Percentiles rank a stretch among this genome's conserved stretches.
phyloP scores from a whole-genome alignment of 106 monocot genomes.

The Posidonia australis region DNA sequence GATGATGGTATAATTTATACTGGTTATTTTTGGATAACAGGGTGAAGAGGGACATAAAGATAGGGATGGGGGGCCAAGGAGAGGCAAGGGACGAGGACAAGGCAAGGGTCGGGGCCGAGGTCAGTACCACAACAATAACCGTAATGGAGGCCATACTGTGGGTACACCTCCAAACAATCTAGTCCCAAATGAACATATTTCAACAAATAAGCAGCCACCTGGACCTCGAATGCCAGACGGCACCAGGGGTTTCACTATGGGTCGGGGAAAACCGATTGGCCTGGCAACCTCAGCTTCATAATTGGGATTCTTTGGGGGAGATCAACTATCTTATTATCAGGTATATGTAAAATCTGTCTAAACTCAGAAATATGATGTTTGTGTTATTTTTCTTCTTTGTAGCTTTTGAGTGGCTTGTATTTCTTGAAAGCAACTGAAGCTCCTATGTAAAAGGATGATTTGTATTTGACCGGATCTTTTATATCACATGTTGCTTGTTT shows the following conservation, averaged over 20 bases:
- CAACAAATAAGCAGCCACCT: constrained; percentile 38
- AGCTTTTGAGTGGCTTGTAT: too few species aligned
- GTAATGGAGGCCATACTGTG: constrained; percentile 14
- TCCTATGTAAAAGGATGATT: too few species aligned
- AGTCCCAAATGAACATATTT: constrained; percentile 12
- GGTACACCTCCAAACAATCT: constrained; percentile 22
- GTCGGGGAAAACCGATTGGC: constrained; percentile 37
- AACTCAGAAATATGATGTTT: too few species aligned
- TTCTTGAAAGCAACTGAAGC: too few species aligned
- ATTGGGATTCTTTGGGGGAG: too few species aligned
- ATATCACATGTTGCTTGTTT: too few species aligned
- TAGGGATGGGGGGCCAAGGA: constrained; percentile 26
- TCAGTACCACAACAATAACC: constrained; percentile 24
- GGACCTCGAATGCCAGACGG: constrained; percentile 82
- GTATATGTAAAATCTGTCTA: too few species aligned
- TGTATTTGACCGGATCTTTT: too few species aligned
- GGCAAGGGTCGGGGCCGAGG: constrained; percentile 40
- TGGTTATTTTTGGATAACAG: constrained; percentile 8
- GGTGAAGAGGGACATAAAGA: constrained; percentile 33
- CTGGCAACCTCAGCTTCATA: background rate
- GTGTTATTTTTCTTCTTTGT: too few species aligned
- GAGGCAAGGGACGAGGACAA: constrained; percentile 36
- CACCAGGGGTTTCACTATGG: constrained; percentile 61
- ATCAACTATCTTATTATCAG: too few species aligned
- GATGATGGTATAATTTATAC: too few species aligned